Evolutionary conservation across 371 early-diverging fungal genomes (phyloP), one percentile per base, ranked within the genome.

Genomic region (Smittium mucronatum): DNA sequence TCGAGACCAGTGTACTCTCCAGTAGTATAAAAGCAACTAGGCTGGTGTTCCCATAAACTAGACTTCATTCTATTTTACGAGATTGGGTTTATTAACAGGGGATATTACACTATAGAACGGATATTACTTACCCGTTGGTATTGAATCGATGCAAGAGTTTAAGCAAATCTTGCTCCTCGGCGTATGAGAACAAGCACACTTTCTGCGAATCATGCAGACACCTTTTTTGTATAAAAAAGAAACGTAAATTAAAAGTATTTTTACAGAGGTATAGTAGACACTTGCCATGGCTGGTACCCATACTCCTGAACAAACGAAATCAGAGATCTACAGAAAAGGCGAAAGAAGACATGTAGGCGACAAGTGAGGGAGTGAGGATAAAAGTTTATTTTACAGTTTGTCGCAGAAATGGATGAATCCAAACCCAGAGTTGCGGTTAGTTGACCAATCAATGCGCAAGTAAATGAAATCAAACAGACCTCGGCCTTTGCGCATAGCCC

Each of bases 161-260:
- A 5, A 2, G 5, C 21, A 65, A 33, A n/a, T 34, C 36, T 34
- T 65, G 65, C 65, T 65, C 65, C n/a, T 65, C 32, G n/a, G 65
- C 65, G 36, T 33, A 65, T n/a, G 65, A 32, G 34, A 65, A 65
- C 34, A 36, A 34, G 34, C 65, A 65, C 34, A 33, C 34, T 34
- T 65, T 65, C 34, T 65, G 65, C 65, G 65, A 65, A 26, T 65
- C 65, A n/a, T 65, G 65, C 65, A 65, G 34, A n/a, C 34, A 25
- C 65, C 65, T 31, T 2, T 31, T 11, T 11, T 47, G 11, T 11
- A 47, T 47, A 5, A 47, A 47, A 47, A 47, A 47, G 21, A 47
- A 47, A 47, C 21, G 21, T 47, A 11, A 47, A 21, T 47, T 11
- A 11, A 47, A 47, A 11, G 5, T 47, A 21, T 21, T 47, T 47